Percentiles rank a stretch among this genome's conserved stretches.
Conservation (phyloP, 2,329 filamentous ascomycete genomes). For the Gnomoniopsis sp. region DNA sequence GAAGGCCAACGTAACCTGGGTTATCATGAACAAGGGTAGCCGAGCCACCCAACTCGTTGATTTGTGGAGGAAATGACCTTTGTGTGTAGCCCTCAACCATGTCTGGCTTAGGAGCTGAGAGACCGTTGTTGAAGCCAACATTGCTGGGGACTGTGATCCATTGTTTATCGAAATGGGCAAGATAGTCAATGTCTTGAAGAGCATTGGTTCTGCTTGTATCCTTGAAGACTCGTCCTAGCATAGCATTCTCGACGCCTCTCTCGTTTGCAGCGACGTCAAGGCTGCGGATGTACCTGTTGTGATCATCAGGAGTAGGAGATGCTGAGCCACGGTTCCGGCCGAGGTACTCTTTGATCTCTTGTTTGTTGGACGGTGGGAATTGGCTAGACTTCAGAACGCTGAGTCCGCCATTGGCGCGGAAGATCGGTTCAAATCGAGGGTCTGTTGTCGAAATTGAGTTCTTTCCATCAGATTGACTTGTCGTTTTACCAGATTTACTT, state of each 20-base stretch:
- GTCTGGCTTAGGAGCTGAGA: constrained; percentile 27
- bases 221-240: not conserved
- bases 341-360: not conserved
- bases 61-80: constrained; percentile 6
- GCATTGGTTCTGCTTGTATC: not conserved
- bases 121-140: constrained; percentile 25
- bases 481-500: not conserved
- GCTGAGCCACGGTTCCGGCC: not conserved
- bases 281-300: not conserved
- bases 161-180: not conserved
- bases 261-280: not conserved
- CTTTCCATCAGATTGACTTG: not conserved
- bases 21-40: constrained; percentile 22
- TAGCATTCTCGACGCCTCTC: not conserved
- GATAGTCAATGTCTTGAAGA: not conserved
- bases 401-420: not conserved
- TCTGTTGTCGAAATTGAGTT: not conserved
- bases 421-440: not conserved
- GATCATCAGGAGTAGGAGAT: not conserved
- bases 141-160: constrained; percentile 21
- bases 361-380: not conserved
- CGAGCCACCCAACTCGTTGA: constrained; percentile 15
- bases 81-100: constrained; percentile 24
- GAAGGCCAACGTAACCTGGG: constrained; percentile 22
- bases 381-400: not conserved